A percentile compares a stretch with the other conserved stretches of the same genome.
These are phyloP conservation scores for Pilobolus umbonatus DNA, from an alignment of 192 early-diverging fungal genomes.

Conservation along the genomic window DNA sequence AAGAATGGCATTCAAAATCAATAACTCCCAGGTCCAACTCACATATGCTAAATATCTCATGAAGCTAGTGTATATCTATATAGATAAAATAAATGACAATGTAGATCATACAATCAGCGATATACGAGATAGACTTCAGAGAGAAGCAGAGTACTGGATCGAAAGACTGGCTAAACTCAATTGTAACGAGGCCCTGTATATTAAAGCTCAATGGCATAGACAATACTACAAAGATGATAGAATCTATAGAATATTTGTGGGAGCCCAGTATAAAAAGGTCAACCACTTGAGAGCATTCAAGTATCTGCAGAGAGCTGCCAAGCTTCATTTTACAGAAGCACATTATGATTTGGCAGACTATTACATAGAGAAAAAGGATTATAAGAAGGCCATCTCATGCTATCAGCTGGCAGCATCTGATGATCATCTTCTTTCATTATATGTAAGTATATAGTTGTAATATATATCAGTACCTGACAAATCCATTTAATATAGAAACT, in stretches of 20 bases:
- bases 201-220: conserved; percentile 65
- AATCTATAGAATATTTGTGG: not conserved
- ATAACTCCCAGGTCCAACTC: conserved; percentile 69
- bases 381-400: conserved; percentile 4
- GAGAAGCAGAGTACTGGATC: conserved; percentile 73
- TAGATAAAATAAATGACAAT: no score
- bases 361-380: conserved; percentile 38
- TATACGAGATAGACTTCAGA: conserved; percentile 37
- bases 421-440: conserved; percentile 62
- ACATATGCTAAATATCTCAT: conserved; percentile 76
- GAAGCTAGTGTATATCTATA: conserved; percentile 50
- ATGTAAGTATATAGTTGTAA: conserved; percentile 35
- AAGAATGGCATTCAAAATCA: conserved; percentile 72
- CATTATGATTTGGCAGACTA: conserved; percentile 62
- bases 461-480: not conserved
- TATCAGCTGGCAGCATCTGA: conserved; percentile 60
- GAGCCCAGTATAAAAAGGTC: conserved; percentile 39
- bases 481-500: conserved; percentile 51
- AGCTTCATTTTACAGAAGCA: conserved; percentile 58
- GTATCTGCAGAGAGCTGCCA: conserved; percentile 59
- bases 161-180: conserved; percentile 63
- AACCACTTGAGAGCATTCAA: conserved; percentile 65
- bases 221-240: conserved; percentile 28
- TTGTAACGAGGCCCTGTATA: conserved; percentile 68
- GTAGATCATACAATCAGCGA: not conserved